Conservation (phyloP, 192 early-diverging fungal genomes). For the Ambispora gerdemannii region DNA sequence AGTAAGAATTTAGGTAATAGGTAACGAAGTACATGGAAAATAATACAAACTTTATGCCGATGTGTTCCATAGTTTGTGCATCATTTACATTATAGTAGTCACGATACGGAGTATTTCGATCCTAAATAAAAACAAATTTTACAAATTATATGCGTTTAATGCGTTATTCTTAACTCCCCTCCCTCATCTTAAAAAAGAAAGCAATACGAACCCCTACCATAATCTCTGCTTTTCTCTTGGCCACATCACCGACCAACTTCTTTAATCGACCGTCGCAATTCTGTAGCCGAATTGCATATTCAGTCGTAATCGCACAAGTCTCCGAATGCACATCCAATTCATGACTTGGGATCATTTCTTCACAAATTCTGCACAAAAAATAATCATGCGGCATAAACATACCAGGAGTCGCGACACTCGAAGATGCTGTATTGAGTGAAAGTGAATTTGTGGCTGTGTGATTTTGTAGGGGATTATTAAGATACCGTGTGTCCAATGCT, state of each 20-base stretch:
- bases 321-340: slow-evolving; percentile 77
- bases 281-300: slow-evolving; percentile 62
- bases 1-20: not conserved
- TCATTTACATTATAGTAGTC: slow-evolving; percentile 46
- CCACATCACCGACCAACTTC: slow-evolving; percentile 51
- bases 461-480: too few relatives aligned
- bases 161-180: slow-evolving; percentile 39
- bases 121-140: slow-evolving; percentile 43
- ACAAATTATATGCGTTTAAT: too few relatives aligned
- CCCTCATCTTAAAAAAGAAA: slow-evolving; percentile 37
- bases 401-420: not conserved
- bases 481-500: too few relatives aligned
- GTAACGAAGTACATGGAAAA: not conserved
- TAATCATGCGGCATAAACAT: slow-evolving; percentile 28
- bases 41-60: slow-evolving; percentile 15
- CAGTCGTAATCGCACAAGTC: slow-evolving; percentile 72
- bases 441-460: too few relatives aligned
- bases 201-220: slow-evolving; percentile 38
- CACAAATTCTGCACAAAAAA: slow-evolving; percentile 85
- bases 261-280: slow-evolving; percentile 57
- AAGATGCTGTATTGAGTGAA: too few relatives aligned
- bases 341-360: slow-evolving; percentile 64
- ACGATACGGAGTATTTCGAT: slow-evolving; percentile 38
- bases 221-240: slow-evolving; percentile 47
- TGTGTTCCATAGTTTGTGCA: slow-evolving; percentile 37